Evolutionary conservation across 371 early-diverging fungal genomes (phyloP), one percentile per base, ranked within the genome.

Genomic region (Mucor racemosus): DNA sequence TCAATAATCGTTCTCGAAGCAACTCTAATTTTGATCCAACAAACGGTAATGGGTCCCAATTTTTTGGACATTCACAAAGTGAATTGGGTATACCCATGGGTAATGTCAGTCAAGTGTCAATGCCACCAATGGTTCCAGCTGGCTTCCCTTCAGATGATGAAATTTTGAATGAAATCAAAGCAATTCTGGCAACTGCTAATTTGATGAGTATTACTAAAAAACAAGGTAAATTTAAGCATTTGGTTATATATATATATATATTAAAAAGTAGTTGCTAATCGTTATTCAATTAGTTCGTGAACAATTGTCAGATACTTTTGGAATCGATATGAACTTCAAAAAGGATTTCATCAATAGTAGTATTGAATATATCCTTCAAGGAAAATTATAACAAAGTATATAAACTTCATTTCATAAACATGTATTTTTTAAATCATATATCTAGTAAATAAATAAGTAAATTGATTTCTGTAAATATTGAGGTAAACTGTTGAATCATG

Each of bases 311-410:
- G 66, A 77, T 10, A 80, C 86, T 56, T 96, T 94, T 76, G 91
- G 91, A 5, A 84, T 91, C 31, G 96, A 96, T 60, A 77, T 97
- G 81, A 84, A 82, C 11, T 74, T 85, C 3, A 83, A 89, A 73
- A 94, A 94, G 74, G 94, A 95, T 48, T 94, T 88, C 70, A 95
- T 97, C 70, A 92, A 96, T 73, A 80, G 82, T 46, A 87, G 88
- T 61, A 96, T 97, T 62, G 96, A 95, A 72, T 70, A 80, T 13
- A 76, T 86, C 46, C 68, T 85, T 46, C 80, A 80, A 65, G 79
- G 76, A 42, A 76, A 75, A 54, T 54, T 79, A 48, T 82, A 78
- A 71, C 58, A 48, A 48, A 44, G 4, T 17, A 7, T n/a, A 26
- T 26, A 26, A 26, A 26, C 26, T 3, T 26, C 26, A 26, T 26